phyloP scores from a whole-genome alignment of 192 early-diverging fungal genomes.

The Gryganskiella cystojenkinii region DNA sequence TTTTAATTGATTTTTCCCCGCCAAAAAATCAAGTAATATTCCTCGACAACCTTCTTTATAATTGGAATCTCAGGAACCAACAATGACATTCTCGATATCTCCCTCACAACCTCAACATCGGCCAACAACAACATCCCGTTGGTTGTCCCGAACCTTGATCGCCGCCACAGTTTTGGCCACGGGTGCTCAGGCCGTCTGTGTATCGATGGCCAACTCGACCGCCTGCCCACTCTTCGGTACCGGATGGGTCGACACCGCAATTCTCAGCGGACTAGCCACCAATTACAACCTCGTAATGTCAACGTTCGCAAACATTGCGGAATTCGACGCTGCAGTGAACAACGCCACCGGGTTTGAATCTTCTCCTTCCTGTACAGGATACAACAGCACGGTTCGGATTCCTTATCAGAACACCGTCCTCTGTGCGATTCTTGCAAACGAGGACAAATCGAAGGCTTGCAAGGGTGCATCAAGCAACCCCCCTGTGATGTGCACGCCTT shows the following conservation, averaged over 20 bases:
- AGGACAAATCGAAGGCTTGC: background rate
- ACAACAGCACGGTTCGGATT: constrained; percentile 18
- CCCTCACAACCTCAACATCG: constrained; percentile 7
- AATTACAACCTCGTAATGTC: constrained; percentile 19
- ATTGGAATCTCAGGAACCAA: background rate
- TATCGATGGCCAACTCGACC: constrained; percentile 21
- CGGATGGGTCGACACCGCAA: constrained; percentile 10
- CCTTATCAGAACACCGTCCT: constrained; percentile 39
- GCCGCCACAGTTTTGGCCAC: constrained; percentile 15
- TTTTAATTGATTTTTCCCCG: constrained; percentile 12
- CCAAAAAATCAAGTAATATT: constrained; percentile 1
- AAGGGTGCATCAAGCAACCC: background rate
- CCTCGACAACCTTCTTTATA: background rate
- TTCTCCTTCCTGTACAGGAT: constrained; percentile 7
- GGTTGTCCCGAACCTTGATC: constrained; percentile 19
- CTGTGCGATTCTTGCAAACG: constrained; percentile 23
- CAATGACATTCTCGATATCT: constrained; percentile 1
- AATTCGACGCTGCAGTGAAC: constrained; percentile 28
- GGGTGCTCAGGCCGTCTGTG: constrained; percentile 23
- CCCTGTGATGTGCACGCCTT: constrained; percentile 13
- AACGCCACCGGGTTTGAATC: constrained; percentile 38
- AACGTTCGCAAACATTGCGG: constrained; percentile 14
- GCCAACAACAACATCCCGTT: background rate
- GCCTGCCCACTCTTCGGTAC: constrained; percentile 23
- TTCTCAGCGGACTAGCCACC: background rate